Evolutionary conservation across 495 filamentous ascomycete species (phyloP).

Genomic region (Neurospora terricola): DNA sequence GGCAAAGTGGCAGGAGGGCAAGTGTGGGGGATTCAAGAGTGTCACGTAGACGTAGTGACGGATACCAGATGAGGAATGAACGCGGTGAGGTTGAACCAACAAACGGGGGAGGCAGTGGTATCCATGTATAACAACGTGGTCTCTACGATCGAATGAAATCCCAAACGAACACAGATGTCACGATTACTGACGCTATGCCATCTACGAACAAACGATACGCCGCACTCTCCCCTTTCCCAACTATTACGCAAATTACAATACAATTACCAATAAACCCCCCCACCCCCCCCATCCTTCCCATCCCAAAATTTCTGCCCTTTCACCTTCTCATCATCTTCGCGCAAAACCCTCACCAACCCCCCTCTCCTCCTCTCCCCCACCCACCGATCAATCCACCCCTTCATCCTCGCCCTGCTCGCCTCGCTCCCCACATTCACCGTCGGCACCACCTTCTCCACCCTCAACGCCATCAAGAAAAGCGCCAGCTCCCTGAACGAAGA

Average conservation of each 20-base stretch:
- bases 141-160: not conserved
- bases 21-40: not conserved
- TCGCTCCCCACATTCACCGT: slow-evolving; percentile 83
- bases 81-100: not conserved
- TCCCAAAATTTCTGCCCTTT: slow-evolving; percentile 27
- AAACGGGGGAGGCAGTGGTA: not conserved
- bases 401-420: slow-evolving; percentile 65
- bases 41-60: not conserved
- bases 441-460: slow-evolving; percentile 81
- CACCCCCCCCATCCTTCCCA: slow-evolving; percentile 31
- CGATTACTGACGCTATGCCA: not conserved
- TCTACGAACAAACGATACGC: not conserved
- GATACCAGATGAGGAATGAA: not conserved
- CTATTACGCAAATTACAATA: not conserved
- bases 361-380: slow-evolving; percentile 70
- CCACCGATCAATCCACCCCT: slow-evolving; percentile 84
- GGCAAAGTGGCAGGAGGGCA: too few species aligned
- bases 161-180: not conserved
- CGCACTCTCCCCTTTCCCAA: not conserved
- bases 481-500: slow-evolving; percentile 88
- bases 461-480: slow-evolving; percentile 79
- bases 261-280: slow-evolving; percentile 34
- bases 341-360: slow-evolving; percentile 53
- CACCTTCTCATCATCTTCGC: slow-evolving; percentile 8
- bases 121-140: not conserved